Evolutionary conservation across 1,284 basidiomycete species (phyloP), one percentile per base, ranked within the genome.

Genomic region (Cystobasidium slooffiae): DNA sequence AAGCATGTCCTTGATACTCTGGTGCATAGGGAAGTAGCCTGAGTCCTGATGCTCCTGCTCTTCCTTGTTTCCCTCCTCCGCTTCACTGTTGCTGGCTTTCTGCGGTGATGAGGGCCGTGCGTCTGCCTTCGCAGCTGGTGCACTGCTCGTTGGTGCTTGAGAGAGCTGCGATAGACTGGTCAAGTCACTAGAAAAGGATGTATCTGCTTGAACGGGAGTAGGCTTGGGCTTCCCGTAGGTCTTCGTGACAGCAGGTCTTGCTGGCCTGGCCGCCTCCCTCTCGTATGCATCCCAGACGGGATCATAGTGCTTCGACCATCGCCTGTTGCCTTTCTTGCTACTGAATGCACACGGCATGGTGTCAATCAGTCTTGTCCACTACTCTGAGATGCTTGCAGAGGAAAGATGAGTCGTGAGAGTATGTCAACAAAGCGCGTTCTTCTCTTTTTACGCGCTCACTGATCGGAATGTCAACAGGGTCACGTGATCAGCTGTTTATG

Each of bases 211-310:
- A 8, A n/a, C 52, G n/a, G 52, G 41, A 37, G 47, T 9, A 1
- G 39, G 49, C 44, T 66, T 73, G 62, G 46, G 70, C 52, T 56
- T 66, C 31, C 70, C 70, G 39, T 73, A 73, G 18, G 70, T 73
- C 24, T 47, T 49, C 62, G 20, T 55, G 41, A 73, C 24, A 22
- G 61, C 44, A 14, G 68, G 56, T 22, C 46, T 39, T 41, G 56
- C 64, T 9, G 37, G 64, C 22, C 51, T 47, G 31, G 37, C 18
- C 37, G 24, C 46, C 37, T 39, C 64, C 16, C 12, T 65, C 37
- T 44, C 31, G 31, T 31, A 1, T 31, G 31, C 31, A 31, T 31
- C 55, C 55, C 12, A 12, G 31, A 43, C 39, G 47, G 20, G 8
- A 49, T 37, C 61, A 24, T 41, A 63, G 18, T 20, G 41, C 6